These are phyloP conservation scores for Umbilicaria muhlenbergii DNA, from an alignment of 495 filamentous ascomycete species.

Conservation along the genomic window DNA sequence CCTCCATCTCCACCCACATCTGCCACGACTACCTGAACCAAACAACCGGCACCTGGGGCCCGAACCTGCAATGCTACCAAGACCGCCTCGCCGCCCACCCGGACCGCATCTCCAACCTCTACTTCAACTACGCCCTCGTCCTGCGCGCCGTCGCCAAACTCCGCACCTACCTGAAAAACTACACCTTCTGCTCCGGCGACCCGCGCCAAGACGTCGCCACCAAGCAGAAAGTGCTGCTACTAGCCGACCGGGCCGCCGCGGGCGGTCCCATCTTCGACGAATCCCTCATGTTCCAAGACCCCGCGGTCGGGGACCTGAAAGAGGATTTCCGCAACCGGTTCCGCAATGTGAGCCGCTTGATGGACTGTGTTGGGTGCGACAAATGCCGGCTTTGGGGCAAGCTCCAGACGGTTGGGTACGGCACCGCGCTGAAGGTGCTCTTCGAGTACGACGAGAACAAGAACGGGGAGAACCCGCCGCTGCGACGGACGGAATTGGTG, in stretches of 20 bases:
- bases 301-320: constrained; percentile 55
- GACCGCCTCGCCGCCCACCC: constrained; percentile 66
- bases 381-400: constrained; percentile 98
- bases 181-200: constrained; percentile 89
- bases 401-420: constrained; percentile 89
- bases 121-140: constrained; percentile 95
- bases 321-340: constrained; percentile 97
- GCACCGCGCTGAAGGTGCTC: constrained; percentile 84
- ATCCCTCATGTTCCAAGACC: constrained; percentile 69
- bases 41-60: constrained; percentile 84
- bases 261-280: constrained; percentile 83
- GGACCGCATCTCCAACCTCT: constrained; percentile 89
- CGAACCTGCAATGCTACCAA: constrained; percentile 83
- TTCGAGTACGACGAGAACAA: constrained; percentile 87
- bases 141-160: constrained; percentile 83
- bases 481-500: constrained; percentile 83
- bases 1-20: constrained; percentile 86
- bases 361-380: constrained; percentile 98
- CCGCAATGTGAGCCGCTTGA: constrained; percentile 85
- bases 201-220: constrained; percentile 60
- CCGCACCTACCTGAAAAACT: constrained; percentile 63
- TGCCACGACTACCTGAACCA: constrained; percentile 97
- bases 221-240: constrained; percentile 56
- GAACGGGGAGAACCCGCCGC: constrained; percentile 51
- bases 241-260: constrained; percentile 49